Base-by-base conservation (phyloP, 148 eudicot genomes). In the Rheum nobile region DNA sequence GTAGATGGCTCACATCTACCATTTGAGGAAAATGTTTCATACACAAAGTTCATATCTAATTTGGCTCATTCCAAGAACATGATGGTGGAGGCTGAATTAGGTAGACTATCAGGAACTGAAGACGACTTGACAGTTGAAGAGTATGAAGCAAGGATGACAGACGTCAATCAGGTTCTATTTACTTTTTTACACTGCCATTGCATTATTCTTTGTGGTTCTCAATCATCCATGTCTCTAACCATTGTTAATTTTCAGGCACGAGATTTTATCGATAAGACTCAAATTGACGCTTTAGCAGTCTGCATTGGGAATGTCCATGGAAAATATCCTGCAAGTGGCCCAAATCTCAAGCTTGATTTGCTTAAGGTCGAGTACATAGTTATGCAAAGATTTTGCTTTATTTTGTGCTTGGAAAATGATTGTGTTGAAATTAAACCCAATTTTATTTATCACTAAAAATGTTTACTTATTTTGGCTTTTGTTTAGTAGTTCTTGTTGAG, bases 271-370 rank as follows among this genome's bases (percentile, higher is more conserved):
- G 89, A 89, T 57, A 82, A 84, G 72, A 90, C 97, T 13, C 87
- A 85, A 50, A 82, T 96, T 75, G 99, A 96, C 84, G 94, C 97
- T 82, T 82, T 96, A 78, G 99, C 97, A 61, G 97, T 96, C 74
- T 96, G 99, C 78, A 87, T 96, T 39, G 99, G 99, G 78, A 96
- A 96, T 80, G 97, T 96, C 79, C 99, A 96, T 75, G 99, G 99
- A 57, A 92, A 88, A 80, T 96, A 96, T 76, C 99, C 99, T 74
- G 84, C 90, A 71, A 87, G 80, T 83, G 99, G 99, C 70, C 97
- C 96, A 71, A 84, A 90, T 76, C 91, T 96, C 67, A 88, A 79
- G 82, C 92, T 96, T 77, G 96, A 92, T 86, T 89, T 96, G 85
- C 99, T 96, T 0, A 81, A 96, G 99, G 99, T 92, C 31, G 28